phyloP scores from a whole-genome alignment of 306 rosid species.

The Medicago arabica region DNA sequence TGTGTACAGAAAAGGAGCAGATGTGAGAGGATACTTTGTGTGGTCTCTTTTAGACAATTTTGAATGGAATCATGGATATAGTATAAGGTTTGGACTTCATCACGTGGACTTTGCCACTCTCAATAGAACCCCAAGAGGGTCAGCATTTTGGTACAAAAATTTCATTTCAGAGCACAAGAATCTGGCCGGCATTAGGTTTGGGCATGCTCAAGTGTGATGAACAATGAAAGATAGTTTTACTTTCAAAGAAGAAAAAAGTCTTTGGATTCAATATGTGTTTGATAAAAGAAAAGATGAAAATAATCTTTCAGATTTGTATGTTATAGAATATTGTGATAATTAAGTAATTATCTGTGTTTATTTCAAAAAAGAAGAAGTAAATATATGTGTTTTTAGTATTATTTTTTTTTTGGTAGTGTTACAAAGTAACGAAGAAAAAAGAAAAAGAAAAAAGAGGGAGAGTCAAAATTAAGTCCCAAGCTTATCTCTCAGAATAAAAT shows the following conservation, averaged over 20 bases:
- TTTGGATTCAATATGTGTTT: too few species aligned
- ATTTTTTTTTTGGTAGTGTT: too few species aligned
- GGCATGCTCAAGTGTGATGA: background rate
- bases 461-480: too few species aligned
- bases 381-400: too few species aligned
- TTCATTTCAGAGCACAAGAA: constrained; percentile 46
- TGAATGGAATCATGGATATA: constrained; percentile 58
- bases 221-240: background rate
- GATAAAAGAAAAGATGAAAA: too few species aligned
- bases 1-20: constrained; percentile 53
- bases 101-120: constrained; percentile 54
- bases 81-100: constrained; percentile 57
- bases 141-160: constrained; percentile 62
- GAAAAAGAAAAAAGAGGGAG: too few species aligned
- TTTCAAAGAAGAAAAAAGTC: background rate
- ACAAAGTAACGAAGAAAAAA: too few species aligned
- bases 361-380: too few species aligned
- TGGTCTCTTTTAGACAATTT: constrained; percentile 75
- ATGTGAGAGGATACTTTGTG: constrained; percentile 65
- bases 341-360: too few species aligned
- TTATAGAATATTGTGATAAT: too few species aligned
- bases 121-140: constrained; percentile 52
- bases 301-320: too few species aligned
- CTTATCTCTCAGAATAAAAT: too few species aligned
- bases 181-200: background rate